phyloP scores from a whole-genome alignment of 352 stramenopile species.

The Phytophthora macrochlamydospora region DNA sequence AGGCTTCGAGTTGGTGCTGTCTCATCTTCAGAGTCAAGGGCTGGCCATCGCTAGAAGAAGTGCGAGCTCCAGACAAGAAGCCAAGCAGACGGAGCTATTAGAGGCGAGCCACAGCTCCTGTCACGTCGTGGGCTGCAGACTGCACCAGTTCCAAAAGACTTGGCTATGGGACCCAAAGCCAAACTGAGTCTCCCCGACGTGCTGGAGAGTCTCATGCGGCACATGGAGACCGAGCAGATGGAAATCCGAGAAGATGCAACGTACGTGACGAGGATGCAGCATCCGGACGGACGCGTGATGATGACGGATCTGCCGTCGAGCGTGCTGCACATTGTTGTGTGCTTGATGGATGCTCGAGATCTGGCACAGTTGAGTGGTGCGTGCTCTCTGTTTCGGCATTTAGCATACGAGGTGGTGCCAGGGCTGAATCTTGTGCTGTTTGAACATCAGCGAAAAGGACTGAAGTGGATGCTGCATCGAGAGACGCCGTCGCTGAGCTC shows the following conservation, averaged over 20 bases:
- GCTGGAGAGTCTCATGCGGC: conserved; percentile 55
- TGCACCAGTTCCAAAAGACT: conserved; percentile 30
- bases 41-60: conserved; percentile 34
- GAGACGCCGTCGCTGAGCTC: conserved; percentile 37
- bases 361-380: conserved; percentile 50
- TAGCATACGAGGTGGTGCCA: conserved; percentile 76
- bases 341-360: conserved; percentile 52
- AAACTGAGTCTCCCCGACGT: conserved; percentile 48
- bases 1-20: conserved; percentile 55
- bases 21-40: conserved; percentile 49
- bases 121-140: conserved; percentile 60
- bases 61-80: conserved; percentile 6
- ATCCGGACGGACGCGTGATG: conserved; percentile 16
- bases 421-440: conserved; percentile 66
- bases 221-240: conserved; percentile 51
- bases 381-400: conserved; percentile 68
- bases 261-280: conserved; percentile 43
- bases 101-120: conserved; percentile 41
- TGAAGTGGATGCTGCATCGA: conserved; percentile 75
- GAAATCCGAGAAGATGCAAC: conserved; percentile 54
- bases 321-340: conserved; percentile 53
- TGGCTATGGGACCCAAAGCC: conserved; percentile 8
- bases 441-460: conserved; percentile 60
- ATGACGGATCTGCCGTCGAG: conserved; percentile 58
- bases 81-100: conserved; percentile 15